phyloP scores from a whole-genome alignment of 2,329 filamentous ascomycete species.

The Sporothrix brunneoviolacea region DNA sequence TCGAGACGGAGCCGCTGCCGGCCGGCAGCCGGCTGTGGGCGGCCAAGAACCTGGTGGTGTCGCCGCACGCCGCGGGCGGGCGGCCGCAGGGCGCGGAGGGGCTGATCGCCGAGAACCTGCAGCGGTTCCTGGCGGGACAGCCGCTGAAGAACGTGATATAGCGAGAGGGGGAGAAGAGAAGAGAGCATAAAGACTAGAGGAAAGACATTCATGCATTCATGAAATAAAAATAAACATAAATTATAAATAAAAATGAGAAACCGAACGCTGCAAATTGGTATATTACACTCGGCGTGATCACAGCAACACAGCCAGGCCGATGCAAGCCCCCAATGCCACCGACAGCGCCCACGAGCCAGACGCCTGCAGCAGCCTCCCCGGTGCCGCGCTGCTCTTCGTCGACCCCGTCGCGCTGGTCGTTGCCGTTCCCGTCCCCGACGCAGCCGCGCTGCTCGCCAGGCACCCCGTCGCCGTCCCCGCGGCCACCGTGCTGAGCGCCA shows the following conservation, averaged over 20 bases:
- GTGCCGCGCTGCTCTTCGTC: background rate
- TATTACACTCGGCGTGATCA: too few species aligned
- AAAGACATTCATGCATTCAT: too few species aligned
- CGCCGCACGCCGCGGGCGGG: conserved; percentile 43
- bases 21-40: conserved; percentile 27
- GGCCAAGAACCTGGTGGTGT: conserved; percentile 21
- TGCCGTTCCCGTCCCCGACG: background rate
- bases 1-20: conserved; percentile 37
- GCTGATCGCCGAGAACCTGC: conserved; percentile 55
- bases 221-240: background rate
- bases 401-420: background rate
- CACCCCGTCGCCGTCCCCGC: conserved; percentile 2
- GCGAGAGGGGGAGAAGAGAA: background rate
- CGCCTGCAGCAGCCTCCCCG: background rate
- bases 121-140: conserved; percentile 53
- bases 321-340: background rate
- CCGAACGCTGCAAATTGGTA: too few species aligned
- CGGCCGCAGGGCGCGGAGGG: conserved; percentile 53
- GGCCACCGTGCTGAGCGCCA: conserved; percentile 2
- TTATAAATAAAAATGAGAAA: background rate
- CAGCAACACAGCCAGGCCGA: too few species aligned
- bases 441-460: background rate
- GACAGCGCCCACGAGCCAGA: background rate
- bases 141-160: conserved; percentile 44
- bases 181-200: background rate